These are phyloP conservation scores for Breviolum minutum DNA, from an alignment of 73 alveolate species.

Conservation along the genomic window DNA sequence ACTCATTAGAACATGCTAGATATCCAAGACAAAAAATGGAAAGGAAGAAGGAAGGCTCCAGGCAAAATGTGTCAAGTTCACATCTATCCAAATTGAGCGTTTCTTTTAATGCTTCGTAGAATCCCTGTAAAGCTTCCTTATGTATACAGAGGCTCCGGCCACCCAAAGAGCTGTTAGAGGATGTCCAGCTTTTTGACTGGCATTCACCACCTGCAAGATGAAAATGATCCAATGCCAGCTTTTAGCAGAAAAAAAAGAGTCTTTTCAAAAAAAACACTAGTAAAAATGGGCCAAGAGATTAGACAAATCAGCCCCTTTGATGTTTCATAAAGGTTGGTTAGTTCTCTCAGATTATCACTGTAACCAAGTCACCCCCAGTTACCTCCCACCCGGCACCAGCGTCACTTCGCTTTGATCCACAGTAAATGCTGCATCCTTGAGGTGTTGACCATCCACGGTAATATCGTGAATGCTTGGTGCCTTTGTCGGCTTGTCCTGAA, in stretches of 20 bases:
- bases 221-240: not conserved
- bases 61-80: too few species aligned
- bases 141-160: not conserved
- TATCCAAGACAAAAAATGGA: too few species aligned
- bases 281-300: not conserved
- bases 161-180: constrained; percentile 66
- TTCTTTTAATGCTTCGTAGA: too few species aligned
- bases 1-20: too few species aligned
- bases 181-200: constrained; percentile 2
- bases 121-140: too few species aligned
- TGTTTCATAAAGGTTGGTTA: not conserved
- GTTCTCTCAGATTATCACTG: not conserved
- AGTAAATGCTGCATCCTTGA: constrained; percentile 5
- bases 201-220: constrained; percentile 42
- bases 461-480: constrained; percentile 72
- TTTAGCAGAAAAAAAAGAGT: too few species aligned
- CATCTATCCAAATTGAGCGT: too few species aligned
- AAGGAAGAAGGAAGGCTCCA: too few species aligned
- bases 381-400: constrained; percentile 1
- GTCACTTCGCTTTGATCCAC: constrained; percentile 56
- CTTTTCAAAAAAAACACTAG: not conserved
- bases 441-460: constrained; percentile 11
- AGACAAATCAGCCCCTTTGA: not conserved
- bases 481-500: constrained; percentile 48
- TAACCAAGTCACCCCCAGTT: not conserved